Conservation (phyloP, 495 filamentous ascomycete genomes). For the Trichoderma orchidacearum region DNA sequence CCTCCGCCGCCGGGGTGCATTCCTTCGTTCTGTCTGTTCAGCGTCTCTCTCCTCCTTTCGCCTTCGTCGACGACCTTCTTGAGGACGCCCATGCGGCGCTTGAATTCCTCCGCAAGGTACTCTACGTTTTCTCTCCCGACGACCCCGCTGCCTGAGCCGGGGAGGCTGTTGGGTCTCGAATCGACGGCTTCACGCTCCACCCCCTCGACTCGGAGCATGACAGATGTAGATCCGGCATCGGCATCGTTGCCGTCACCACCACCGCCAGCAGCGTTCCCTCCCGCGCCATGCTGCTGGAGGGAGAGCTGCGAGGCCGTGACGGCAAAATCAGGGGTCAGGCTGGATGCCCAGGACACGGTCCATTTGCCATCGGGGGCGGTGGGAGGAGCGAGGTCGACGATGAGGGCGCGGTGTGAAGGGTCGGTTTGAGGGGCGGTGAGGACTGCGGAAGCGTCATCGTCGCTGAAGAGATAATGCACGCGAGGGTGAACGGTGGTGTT, state of each 20-base stretch:
- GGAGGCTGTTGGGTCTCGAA: constrained; percentile 7
- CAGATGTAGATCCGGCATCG: constrained; percentile 14
- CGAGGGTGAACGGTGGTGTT: constrained; percentile 55
- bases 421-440: constrained; percentile 4
- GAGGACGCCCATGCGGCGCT: constrained; percentile 44
- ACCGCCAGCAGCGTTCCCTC: constrained; percentile 5
- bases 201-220: constrained; percentile 62
- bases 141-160: constrained; percentile 12
- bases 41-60: constrained; percentile 5
- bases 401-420: constrained; percentile 34
- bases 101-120: constrained; percentile 53
- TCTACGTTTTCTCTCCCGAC: constrained; percentile 24
- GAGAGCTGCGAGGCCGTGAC: constrained; percentile 25
- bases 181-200: constrained; percentile 21
- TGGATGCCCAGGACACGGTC: constrained; percentile 30
- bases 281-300: constrained; percentile 23
- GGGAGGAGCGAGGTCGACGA: constrained; percentile 37
- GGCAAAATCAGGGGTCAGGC: constrained; percentile 32
- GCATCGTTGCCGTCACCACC: constrained; percentile 4
- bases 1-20: not conserved
- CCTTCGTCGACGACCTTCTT: constrained; percentile 32
- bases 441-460: constrained; percentile 39
- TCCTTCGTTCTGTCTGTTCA: not conserved
- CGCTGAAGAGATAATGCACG: constrained; percentile 82
- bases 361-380: constrained; percentile 31